Base-by-base conservation (phyloP, 768 basidiomycete species). In the Phaeotremella skinneri region DNA sequence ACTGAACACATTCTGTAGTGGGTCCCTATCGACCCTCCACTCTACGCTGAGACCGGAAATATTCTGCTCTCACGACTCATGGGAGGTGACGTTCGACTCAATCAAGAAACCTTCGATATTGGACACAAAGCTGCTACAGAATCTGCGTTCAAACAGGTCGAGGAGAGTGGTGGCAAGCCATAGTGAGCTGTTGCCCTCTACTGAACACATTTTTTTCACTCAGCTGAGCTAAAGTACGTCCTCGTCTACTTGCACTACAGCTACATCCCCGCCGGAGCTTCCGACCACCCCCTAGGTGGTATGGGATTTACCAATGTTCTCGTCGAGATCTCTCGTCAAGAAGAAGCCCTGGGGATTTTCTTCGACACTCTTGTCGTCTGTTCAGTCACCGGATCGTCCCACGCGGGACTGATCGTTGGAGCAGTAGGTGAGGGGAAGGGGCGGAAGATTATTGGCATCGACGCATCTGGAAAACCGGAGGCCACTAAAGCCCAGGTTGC, bases 361-460 rank as follows among this genome's bases (percentile, higher is more conserved):
- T 70, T 70, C 52, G 65, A 67, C 49, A 70, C 66, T 21, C 54
- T 70, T 54, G 41, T 70, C 21, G 59, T 70, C 39, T 70, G 68
- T 30, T 58, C 56, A 1, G 68, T 70, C 37, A 70, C 68, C 16
- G 68, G 68, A 5, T 70, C 68, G 3, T 63, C 61, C 11, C 68
- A 70, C 47, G 68, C 68, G 20, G 68, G 68, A 4, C 42, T 61
- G 2, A 32, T 70, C 20, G 65, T 65, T 34, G 68, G 68, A 2
- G 58, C 65, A 3, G 59, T 63, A 21, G 56, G 52, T 6, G 68
- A 70, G 52, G 66, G 66, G n/a, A 59, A 58, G 30, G 39, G 39
- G 30, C 30, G 68, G 14, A 70, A 70, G 51, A 55, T 70, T 17
- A 70, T 70, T 31, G 68, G 68, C 2, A 70, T 70, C 48, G 68